phyloP scores from a whole-genome alignment of 768 basidiomycete genomes.

The Lentinula sp. region DNA sequence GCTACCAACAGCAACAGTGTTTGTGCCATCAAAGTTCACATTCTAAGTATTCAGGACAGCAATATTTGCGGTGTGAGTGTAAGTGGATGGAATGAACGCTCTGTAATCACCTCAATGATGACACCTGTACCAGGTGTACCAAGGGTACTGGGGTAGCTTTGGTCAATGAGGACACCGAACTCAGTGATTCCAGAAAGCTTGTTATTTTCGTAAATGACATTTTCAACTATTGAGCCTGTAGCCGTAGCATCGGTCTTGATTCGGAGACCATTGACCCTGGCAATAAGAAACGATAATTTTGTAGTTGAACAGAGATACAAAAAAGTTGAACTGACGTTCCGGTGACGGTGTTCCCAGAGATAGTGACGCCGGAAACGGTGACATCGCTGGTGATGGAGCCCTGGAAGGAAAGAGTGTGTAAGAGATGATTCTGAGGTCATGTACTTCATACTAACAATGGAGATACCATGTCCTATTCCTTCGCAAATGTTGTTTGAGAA shows the following conservation, averaged over 20 bases:
- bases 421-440: neutral
- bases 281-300: no score
- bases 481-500: conserved; percentile 3
- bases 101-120: neutral
- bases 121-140: conserved; percentile 6
- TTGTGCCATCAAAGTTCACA: conserved; percentile 1
- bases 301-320: no score
- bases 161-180: conserved; percentile 3
- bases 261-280: neutral
- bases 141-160: conserved; percentile 4
- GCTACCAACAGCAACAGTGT: conserved; percentile 3
- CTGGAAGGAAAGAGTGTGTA: neutral
- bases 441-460: neutral
- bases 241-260: conserved; percentile 5
- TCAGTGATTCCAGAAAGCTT: neutral
- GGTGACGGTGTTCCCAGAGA: conserved; percentile 3
- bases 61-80: neutral
- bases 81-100: no score
- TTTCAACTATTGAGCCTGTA: neutral
- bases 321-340: neutral
- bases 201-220: conserved; percentile 2
- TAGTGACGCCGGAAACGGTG: conserved; percentile 1
- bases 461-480: conserved; percentile 7
- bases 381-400: conserved; percentile 2
- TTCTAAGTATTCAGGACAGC: neutral